Percentiles rank a stretch among this genome's conserved stretches.
Conservation (phyloP, 352 stramenopile genomes). For the Blastocystis sp. region DNA sequence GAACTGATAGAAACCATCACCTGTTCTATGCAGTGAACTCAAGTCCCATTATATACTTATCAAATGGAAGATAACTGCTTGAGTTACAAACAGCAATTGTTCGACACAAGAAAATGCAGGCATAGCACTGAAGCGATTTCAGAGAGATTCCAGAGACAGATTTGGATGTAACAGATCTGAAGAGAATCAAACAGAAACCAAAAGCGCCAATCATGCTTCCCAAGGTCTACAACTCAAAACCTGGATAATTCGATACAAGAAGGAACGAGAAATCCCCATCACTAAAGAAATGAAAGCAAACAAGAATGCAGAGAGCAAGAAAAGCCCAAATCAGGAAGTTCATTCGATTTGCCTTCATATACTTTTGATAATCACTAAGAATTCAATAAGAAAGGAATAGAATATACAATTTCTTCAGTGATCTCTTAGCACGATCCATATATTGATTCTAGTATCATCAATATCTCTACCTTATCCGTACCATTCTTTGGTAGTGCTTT, state of each 20-base stretch:
- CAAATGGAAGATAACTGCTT: slow-evolving; percentile 82
- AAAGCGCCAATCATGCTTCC: slow-evolving; percentile 80
- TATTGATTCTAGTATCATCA: slow-evolving; percentile 15
- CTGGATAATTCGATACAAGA: slow-evolving; percentile 77
- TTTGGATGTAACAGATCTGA: slow-evolving; percentile 81
- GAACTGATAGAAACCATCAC: slow-evolving; percentile 84
- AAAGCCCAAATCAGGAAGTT: slow-evolving; percentile 92
- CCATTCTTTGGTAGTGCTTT: neutral
- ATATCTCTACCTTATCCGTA: neutral
- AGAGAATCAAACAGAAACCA: slow-evolving; percentile 81
- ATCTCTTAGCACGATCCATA: slow-evolving; percentile 51
- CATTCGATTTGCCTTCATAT: slow-evolving; percentile 82
- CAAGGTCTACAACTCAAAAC: slow-evolving; percentile 75
- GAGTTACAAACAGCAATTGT: slow-evolving; percentile 81
- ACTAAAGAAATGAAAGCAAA: slow-evolving; percentile 92
- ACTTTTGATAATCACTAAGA: slow-evolving; percentile 43
- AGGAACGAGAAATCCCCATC: slow-evolving; percentile 97
- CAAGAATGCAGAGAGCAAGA: slow-evolving; percentile 88
- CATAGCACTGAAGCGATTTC: slow-evolving; percentile 83
- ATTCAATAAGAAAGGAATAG: neutral
- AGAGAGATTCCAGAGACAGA: slow-evolving; percentile 80
- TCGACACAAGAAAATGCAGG: slow-evolving; percentile 82
- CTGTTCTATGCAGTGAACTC: slow-evolving; percentile 72
- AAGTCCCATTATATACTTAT: slow-evolving; percentile 68
- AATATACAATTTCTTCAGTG: slow-evolving; percentile 1